Percentiles rank a stretch among this genome's conserved stretches.
phyloP scores from a whole-genome alignment of 225 moss, liverwort and hornwort genomes.

The Physcomitrium patens region DNA sequence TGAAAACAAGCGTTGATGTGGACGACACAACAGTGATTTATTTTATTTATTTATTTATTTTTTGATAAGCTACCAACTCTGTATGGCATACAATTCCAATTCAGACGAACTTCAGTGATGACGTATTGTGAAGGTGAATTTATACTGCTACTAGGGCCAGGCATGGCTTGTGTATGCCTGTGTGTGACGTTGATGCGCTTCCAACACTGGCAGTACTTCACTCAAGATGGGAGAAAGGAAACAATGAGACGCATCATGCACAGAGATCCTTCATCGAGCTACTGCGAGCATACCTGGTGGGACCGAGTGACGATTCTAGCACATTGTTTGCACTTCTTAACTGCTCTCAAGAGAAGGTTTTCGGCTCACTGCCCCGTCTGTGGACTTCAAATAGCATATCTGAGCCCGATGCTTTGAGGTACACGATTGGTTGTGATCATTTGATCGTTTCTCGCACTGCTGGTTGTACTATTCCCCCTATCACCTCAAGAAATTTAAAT shows the following conservation, averaged over 20 bases:
- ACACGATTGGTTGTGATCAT: background rate
- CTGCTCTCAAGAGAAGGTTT: conserved; percentile 16
- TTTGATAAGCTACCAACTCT: too few relatives aligned
- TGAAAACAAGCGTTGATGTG: too few relatives aligned
- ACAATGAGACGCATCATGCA: conserved; percentile 28
- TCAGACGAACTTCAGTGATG: too few relatives aligned
- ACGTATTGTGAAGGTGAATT: too few relatives aligned
- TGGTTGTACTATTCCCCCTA: background rate
- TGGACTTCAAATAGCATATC: conserved; percentile 19
- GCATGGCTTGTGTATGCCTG: conserved; percentile 37
- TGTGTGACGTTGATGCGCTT: conserved; percentile 26
- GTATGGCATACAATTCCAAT: too few relatives aligned
- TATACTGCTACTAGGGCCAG: conserved; percentile 20
- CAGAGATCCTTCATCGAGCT: conserved; percentile 32
- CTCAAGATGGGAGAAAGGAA: conserved; percentile 13
- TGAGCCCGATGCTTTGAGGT: background rate
- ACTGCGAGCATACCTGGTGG: conserved; percentile 30
- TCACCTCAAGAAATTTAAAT: background rate
- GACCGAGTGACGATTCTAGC: conserved; percentile 37
- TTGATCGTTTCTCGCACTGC: background rate
- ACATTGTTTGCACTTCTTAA: conserved; percentile 29
- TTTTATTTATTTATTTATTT: too few relatives aligned
- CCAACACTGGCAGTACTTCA: conserved; percentile 40
- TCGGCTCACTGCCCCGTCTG: conserved; percentile 20
- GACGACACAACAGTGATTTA: too few relatives aligned